Base-by-base conservation (phyloP, 1,284 basidiomycete species). In the Ceratobasidium sp. region DNA sequence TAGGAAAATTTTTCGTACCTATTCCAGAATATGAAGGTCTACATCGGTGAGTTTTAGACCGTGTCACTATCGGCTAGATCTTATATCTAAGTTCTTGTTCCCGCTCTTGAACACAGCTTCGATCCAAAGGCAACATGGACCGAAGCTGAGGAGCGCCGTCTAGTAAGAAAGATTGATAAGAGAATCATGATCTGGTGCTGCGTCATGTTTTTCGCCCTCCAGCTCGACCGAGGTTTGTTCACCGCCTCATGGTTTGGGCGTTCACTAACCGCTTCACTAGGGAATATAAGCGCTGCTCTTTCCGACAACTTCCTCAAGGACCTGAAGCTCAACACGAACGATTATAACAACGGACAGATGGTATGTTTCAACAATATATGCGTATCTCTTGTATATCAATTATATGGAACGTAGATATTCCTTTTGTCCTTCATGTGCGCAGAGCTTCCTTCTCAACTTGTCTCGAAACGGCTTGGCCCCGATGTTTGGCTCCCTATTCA, bases 381-480 rank as follows among this genome's bases (percentile, higher is more conserved):
- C 32, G 34, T 23, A 28, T 4, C 23, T 2, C 45, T 21, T 18
- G 32, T 12, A 9, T 8, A 4, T 12, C 8, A 36, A 14, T 30
- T 48, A 88, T 9, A 90, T 89, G 74, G 86, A 5, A 14, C 2
- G 3, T n/a, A 69, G 65, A 69, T 89, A 1, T 87, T 85, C 75
- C 83, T 85, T 62, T 74, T 90, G 0, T 80, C 85, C 45, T 91
- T 91, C 79, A 79, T 91, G 46, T 81, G 78, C 46, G 87, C 88
- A 4, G 89, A 90, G 76, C 79, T 91, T 32, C 90, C 90, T n/a
- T 90, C 89, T 1, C 90, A 91, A 75, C 81, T 92, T 16, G 79
- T 92, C 53, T 90, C 88, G 3, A 92, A 91, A 79, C 83, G 87
- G n/a, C 84, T 89, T 46, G 89, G 90, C 3, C 88, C 89, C 1